phyloP scores from a whole-genome alignment of 2,329 filamentous ascomycete species.

The Chaetomium sp. region DNA sequence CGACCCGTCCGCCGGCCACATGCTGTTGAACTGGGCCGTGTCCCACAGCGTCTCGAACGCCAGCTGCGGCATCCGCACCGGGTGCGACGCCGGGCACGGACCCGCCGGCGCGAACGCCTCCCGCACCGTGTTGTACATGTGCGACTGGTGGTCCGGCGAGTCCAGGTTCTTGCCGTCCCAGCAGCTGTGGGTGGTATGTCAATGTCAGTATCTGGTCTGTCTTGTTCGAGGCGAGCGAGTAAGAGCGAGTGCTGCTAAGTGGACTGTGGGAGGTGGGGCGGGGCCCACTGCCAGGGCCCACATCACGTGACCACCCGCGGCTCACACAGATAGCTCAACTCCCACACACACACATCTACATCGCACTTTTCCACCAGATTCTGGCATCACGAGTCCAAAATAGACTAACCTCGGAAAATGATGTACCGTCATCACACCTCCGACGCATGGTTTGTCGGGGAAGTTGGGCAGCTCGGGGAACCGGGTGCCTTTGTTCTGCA shows the following conservation, averaged over 20 bases:
- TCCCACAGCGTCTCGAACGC: conserved; percentile 52
- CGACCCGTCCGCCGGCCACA: conserved; percentile 42
- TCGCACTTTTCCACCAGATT: too few relatives aligned
- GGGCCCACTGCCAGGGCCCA: too few relatives aligned
- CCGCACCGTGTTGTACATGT: conserved; percentile 38
- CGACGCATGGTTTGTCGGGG: conserved; percentile 43
- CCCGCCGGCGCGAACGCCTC: conserved; percentile 34
- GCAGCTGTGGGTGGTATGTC: conserved; percentile 53
- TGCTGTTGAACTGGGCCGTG: conserved; percentile 43
- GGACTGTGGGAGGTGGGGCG: too few relatives aligned
- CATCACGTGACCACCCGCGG: too few relatives aligned
- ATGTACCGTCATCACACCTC: conserved; percentile 49
- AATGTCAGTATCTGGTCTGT: conserved; percentile 35
- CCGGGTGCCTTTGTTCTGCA: conserved; percentile 41
- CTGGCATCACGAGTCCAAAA: too few relatives aligned
- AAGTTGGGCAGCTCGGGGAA: conserved; percentile 46
- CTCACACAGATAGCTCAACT: too few relatives aligned
- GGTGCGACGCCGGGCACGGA: conserved; percentile 37
- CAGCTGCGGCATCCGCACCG: conserved; percentile 40
- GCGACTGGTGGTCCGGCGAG: conserved; percentile 38
- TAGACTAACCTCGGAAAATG: conserved; percentile 41
- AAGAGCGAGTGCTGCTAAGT: too few relatives aligned
- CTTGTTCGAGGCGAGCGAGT: too few relatives aligned
- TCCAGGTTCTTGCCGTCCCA: conserved; percentile 54
- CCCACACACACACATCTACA: too few relatives aligned